Evolutionary conservation across 495 filamentous ascomycete genomes (phyloP).

Genomic region (Penicillium crystallinum): DNA sequence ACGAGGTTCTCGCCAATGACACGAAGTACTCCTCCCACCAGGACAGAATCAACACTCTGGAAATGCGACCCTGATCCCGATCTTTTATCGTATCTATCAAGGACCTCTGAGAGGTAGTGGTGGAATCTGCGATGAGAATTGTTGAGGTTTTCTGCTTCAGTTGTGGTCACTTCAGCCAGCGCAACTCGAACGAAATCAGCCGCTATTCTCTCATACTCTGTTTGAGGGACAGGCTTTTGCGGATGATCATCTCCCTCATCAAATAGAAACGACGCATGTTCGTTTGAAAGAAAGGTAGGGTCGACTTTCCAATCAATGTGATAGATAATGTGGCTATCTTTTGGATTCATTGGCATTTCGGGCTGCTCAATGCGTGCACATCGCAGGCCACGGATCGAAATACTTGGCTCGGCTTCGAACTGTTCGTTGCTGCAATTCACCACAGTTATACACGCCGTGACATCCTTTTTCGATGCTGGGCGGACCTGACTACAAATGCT

Average conservation of each 20-base stretch:
- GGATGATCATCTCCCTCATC: not conserved
- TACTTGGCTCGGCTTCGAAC: not conserved
- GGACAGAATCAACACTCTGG: not conserved
- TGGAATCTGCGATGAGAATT: not conserved
- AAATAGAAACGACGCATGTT: not conserved
- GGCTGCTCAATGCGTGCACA: slow-evolving; percentile 11
- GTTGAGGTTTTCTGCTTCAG: not conserved
- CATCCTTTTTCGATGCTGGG: not conserved
- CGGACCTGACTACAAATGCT: slow-evolving; percentile 13
- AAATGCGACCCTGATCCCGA: not conserved
- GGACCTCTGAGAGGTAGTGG: not conserved
- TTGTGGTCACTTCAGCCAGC: not conserved
- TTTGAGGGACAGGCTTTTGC: not conserved
- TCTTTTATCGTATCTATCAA: not conserved
- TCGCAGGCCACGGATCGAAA: slow-evolving; percentile 16
- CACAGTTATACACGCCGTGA: slow-evolving; percentile 13
- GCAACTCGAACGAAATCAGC: not conserved
- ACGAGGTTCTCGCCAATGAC: slow-evolving; percentile 6
- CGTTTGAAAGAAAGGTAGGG: slow-evolving; percentile 7
- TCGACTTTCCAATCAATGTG: slow-evolving; percentile 20
- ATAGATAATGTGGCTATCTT: slow-evolving; percentile 10
- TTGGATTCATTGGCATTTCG: not conserved
- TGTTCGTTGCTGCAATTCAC: not conserved
- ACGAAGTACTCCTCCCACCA: not conserved
- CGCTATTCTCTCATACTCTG: not conserved